Base-by-base conservation (phyloP, 139 green algal genomes). In the Astrephomene gubernaculifera region DNA sequence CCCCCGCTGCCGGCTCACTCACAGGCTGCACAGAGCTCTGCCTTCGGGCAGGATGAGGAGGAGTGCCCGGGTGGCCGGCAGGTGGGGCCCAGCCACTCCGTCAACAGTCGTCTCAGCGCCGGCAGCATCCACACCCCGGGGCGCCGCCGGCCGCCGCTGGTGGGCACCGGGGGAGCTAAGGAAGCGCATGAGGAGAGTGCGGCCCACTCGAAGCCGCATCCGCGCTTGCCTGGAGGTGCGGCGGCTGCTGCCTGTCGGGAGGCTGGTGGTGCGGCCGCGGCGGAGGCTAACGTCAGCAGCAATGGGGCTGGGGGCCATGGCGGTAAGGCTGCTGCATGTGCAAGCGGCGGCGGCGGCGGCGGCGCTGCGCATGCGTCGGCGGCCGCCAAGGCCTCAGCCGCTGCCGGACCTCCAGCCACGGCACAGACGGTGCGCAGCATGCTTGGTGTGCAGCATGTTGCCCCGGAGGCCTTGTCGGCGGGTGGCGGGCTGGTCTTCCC, bases 111-210 rank as follows among this genome's bases (percentile, higher is more conserved):
- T 25, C 79, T 78, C 19, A 76, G 61, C 35, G 79, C 79, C 14
- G 79, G 79, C 44, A 79, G 65, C 36, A 49, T 86, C 24, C 79
- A 86, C 79, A 86, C 79, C 33, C 79, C 79, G n/a, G 65, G 65
- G 36, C n/a, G 45, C 10, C 35, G 79, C 5, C 53, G 68, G 36
- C 68, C 65, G n/a, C 65, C 22, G 19, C 31, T 57, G 25, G 45
- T 33, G 27, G 61, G 61, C 0, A 65, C 19, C 36, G 44, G 65
- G 14, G 63, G 19, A 6, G 76, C 54, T 12, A 61, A 19, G 0
- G 74, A 25, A 8, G 25, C 27, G 12, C 49, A 84, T 22, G 78
- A 74, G 38, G 78, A 74, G 19, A 2, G 36, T 53, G 73, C 29
- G 4, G 72, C 31, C 19, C 75, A 82, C 75, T 71, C 53, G 17